phyloP scores from a whole-genome alignment of 148 eudicot species.

The Rhododendron ovatum region DNA sequence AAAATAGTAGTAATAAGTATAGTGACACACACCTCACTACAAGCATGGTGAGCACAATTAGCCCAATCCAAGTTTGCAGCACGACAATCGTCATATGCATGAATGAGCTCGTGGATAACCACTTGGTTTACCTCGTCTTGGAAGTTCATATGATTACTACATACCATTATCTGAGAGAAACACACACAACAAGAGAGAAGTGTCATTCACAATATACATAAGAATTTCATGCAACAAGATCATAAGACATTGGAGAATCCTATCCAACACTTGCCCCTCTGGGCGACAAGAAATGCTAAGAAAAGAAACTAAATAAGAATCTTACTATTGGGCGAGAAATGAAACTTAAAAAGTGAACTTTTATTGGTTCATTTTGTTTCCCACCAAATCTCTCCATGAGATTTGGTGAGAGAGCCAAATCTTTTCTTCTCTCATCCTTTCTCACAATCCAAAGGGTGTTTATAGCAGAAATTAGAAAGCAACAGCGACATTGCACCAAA shows the following conservation, averaged over 20 bases:
- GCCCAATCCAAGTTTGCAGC: constrained; percentile 83
- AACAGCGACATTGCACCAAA: neutral
- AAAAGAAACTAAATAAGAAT: neutral
- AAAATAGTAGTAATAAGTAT: neutral
- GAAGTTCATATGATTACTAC: constrained; percentile 61
- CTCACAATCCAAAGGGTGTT: neutral
- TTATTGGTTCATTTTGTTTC: neutral
- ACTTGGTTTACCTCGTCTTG: constrained; percentile 93
- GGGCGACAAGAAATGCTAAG: neutral
- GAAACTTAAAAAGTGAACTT: neutral
- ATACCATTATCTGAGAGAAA: constrained; percentile 51
- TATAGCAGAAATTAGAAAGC: neutral
- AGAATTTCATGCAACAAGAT: neutral
- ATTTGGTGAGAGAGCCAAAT: neutral
- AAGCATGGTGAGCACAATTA: constrained; percentile 92
- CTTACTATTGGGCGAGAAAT: neutral
- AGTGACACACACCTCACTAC: constrained; percentile 64
- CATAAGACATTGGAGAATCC: neutral
- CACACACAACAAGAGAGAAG: neutral
- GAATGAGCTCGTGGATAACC: constrained; percentile 90
- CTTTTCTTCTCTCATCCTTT: neutral
- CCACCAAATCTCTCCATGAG: neutral
- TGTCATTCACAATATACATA: neutral
- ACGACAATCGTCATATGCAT: constrained; percentile 91
- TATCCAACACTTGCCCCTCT: neutral